Evolutionary conservation across 2,329 filamentous ascomycete genomes (phyloP).

Genomic region (Ambrosiella xylebori): DNA sequence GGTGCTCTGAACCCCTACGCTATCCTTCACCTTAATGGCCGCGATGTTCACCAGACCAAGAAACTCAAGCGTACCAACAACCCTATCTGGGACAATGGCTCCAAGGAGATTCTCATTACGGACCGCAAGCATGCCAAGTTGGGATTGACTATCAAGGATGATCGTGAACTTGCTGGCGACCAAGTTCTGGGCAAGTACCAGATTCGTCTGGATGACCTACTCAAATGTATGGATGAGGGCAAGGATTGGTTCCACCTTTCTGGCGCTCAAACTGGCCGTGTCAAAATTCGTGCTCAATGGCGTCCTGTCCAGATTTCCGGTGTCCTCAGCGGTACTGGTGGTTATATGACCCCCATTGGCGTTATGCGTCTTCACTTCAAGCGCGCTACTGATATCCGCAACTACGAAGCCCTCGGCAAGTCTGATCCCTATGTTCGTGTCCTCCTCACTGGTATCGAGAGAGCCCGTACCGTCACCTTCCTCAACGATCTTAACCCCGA

Average conservation of each 20-base stretch:
- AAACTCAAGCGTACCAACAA: conserved; percentile 96
- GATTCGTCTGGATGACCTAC: conserved; percentile 85
- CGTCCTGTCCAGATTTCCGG: conserved; percentile 82
- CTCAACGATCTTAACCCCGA: conserved; percentile 89
- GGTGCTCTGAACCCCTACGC: conserved; percentile 87
- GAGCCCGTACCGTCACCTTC: conserved; percentile 84
- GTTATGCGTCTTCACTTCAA: conserved; percentile 90
- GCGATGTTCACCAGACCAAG: conserved; percentile 74
- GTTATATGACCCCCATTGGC: conserved; percentile 85
- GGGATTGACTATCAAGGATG: conserved; percentile 87
- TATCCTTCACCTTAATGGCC: conserved; percentile 73
- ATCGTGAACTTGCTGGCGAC: conserved; percentile 69
- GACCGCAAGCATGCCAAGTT: conserved; percentile 81
- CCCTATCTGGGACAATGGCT: conserved; percentile 84
- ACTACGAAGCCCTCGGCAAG: conserved; percentile 89
- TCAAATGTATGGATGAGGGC: conserved; percentile 78
- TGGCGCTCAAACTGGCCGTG: conserved; percentile 65
- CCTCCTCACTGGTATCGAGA: conserved; percentile 75
- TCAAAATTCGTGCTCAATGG: conserved; percentile 86
- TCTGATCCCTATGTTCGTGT: conserved; percentile 90
- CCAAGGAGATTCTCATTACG: conserved; percentile 87
- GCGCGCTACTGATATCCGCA: conserved; percentile 65
- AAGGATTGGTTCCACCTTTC: conserved; percentile 91
- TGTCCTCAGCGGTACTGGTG: conserved; percentile 57
- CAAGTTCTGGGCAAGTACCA: conserved; percentile 82